Evolutionary conservation across 352 stramenopile genomes (phyloP), one percentile per base, ranked within the genome.

Genomic region (Chrysophaeum taylorii): DNA sequence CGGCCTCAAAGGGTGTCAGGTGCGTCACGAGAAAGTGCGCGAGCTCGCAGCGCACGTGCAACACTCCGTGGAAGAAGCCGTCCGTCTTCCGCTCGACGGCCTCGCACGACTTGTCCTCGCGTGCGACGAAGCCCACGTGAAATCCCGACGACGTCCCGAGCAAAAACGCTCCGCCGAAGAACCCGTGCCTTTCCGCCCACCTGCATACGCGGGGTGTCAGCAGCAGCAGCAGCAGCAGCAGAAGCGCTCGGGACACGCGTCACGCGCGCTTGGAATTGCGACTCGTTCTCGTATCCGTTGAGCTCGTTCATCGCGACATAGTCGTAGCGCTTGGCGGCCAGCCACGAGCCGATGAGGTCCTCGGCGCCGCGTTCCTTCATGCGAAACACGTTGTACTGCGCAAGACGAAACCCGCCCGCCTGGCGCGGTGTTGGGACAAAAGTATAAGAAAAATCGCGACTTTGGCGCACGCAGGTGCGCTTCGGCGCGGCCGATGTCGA

Each of bases 361-460:
- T 25, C 14, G 27, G 50, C n/a, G 50, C 50, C 50, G 5, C 50
- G 23, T 21, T 62, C 50, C 4, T 39, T 1, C 50, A 62, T 62
- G 50, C 50, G 50, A 31, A 62, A 62, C 25, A 62, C 50, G 27
- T 62, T 62, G 25, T 62, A 62, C 50, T 35, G 23, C 50, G 25
- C 14, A 21, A 62, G 7, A 25, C 45, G 45, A 16, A 27, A 16
- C 18, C 7, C 45, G 45, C 45, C 45, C 45, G 12, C 12, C 45
- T n/a, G n/a, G n/a, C n/a, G n/a, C n/a, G n/a, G n/a, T n/a, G n/a
- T n/a, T n/a, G n/a, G n/a, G n/a, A n/a, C n/a, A n/a, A n/a, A n/a
- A n/a, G n/a, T n/a, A n/a, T n/a, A n/a, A n/a, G n/a, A n/a, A n/a
- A n/a, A n/a, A n/a, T n/a, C n/a, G n/a, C n/a, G n/a, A n/a, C n/a